Conservation (phyloP, 768 basidiomycete species). For the Artomyces pyxidatus region DNA sequence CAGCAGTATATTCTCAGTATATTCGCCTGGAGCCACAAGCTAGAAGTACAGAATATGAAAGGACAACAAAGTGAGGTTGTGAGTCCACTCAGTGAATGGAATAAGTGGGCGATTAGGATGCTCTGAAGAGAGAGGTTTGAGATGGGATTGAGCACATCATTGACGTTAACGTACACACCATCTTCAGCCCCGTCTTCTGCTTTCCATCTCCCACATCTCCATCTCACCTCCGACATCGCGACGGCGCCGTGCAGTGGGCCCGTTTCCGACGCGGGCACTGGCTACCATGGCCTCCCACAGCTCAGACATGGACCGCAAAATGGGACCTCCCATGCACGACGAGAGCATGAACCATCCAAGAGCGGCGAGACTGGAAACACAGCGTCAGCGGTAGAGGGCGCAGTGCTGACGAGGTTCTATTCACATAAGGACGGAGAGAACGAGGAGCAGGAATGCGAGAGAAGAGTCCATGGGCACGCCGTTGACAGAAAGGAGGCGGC, state of each 20-base stretch:
- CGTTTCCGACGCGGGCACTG: slow-evolving; percentile 26
- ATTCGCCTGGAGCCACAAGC: too few relatives aligned
- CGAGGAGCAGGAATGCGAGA: slow-evolving; percentile 30
- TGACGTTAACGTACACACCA: background rate
- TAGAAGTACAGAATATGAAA: too few relatives aligned
- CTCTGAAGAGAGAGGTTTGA: too few relatives aligned
- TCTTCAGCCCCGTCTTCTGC: slow-evolving; percentile 24
- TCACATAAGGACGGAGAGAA: slow-evolving; percentile 45
- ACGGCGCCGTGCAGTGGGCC: slow-evolving; percentile 23
- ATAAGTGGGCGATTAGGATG: too few relatives aligned
- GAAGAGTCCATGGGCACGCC: too few relatives aligned
- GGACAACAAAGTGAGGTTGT: too few relatives aligned
- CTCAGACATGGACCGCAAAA: slow-evolving; percentile 35
- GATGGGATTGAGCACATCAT: too few relatives aligned
- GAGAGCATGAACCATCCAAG: slow-evolving; percentile 60
- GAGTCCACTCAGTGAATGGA: too few relatives aligned
- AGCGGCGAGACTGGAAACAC: slow-evolving; percentile 33
- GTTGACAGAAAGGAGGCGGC: too few relatives aligned
- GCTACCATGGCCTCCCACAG: slow-evolving; percentile 41
- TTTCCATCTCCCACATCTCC: slow-evolving; percentile 59
- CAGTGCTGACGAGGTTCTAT: slow-evolving; percentile 10
- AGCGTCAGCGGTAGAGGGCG: slow-evolving; percentile 4
- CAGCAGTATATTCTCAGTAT: too few relatives aligned
- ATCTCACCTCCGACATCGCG: slow-evolving; percentile 36
- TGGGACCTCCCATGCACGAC: slow-evolving; percentile 52